A percentile compares a stretch with the other conserved stretches of the same genome.
Evolutionary conservation across 2,329 filamentous ascomycete species (phyloP).

Genomic region (Epichloe amarillans): DNA sequence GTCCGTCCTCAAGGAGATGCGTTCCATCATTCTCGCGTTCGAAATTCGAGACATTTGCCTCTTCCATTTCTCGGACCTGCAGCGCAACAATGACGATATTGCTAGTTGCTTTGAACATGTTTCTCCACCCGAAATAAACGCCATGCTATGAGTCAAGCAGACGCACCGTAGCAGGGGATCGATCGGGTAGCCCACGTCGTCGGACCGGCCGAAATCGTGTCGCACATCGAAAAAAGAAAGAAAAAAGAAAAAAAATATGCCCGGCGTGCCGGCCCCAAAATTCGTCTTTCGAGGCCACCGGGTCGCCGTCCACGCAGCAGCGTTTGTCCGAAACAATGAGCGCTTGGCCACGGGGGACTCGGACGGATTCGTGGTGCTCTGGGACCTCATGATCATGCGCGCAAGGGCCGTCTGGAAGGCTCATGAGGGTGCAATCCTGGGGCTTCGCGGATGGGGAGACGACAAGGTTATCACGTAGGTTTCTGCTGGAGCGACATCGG

Average conservation of each 20-base stretch:
- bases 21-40: too few relatives aligned
- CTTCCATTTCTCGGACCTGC: too few relatives aligned
- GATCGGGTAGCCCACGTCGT: background rate
- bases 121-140: too few relatives aligned
- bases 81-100: too few relatives aligned
- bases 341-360: constrained; percentile 78
- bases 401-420: constrained; percentile 76
- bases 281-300: constrained; percentile 74
- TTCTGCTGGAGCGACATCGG: background rate
- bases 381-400: constrained; percentile 73
- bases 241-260: constrained; percentile 12
- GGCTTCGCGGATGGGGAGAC: constrained; percentile 55
- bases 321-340: constrained; percentile 59
- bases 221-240: background rate
- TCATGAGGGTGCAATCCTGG: constrained; percentile 66
- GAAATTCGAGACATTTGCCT: too few relatives aligned
- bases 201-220: background rate
- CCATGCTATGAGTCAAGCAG: too few relatives aligned
- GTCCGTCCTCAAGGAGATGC: too few relatives aligned
- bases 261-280: constrained; percentile 27
- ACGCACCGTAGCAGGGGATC: too few relatives aligned
- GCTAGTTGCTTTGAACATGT: too few relatives aligned
- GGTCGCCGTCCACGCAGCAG: constrained; percentile 62
- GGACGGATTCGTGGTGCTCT: constrained; percentile 76
- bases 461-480: constrained; percentile 73